Evolutionary conservation across 352 stramenopile species (phyloP).

Genomic region (Globisporangium orthogonon): DNA sequence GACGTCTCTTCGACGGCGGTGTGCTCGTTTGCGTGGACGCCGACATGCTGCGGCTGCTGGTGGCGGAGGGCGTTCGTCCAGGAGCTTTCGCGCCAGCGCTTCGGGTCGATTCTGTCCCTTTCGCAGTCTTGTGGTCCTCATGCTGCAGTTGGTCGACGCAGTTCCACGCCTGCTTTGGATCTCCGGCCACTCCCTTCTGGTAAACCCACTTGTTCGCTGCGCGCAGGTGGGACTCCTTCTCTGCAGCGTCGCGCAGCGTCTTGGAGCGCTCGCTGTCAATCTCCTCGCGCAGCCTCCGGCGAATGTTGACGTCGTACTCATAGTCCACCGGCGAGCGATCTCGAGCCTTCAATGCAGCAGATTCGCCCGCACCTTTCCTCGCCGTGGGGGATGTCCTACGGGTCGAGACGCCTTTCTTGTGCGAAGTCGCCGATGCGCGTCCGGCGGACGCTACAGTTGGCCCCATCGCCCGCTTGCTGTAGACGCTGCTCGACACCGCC

Average conservation of each 20-base stretch:
- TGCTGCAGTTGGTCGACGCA: slow-evolving; percentile 1
- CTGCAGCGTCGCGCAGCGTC: slow-evolving; percentile 19
- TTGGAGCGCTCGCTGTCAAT: slow-evolving; percentile 44
- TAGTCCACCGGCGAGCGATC: slow-evolving; percentile 39
- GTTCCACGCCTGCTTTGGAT: slow-evolving; percentile 21
- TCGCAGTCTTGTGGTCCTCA: background rate
- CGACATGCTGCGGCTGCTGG: slow-evolving; percentile 5
- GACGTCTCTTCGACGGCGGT: background rate
- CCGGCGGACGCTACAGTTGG: slow-evolving; percentile 11
- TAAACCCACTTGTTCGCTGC: slow-evolving; percentile 39
- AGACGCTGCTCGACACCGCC: slow-evolving; percentile 11
- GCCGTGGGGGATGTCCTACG: background rate
- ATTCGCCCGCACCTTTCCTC: background rate
- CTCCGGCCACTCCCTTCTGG: background rate
- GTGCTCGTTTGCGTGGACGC: slow-evolving; percentile 6
- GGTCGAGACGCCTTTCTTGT: background rate
- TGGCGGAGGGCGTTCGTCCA: background rate
- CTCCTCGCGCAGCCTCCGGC: slow-evolving; percentile 44
- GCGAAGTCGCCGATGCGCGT: background rate
- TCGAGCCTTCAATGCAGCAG: background rate
- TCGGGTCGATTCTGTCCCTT: background rate
- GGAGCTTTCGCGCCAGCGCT: background rate
- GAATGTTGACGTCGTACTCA: slow-evolving; percentile 58
- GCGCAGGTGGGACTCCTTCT: slow-evolving; percentile 34
- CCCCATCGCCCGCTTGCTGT: slow-evolving; percentile 26